Conservation (phyloP, 805 yeast genomes). For the Kodamaea restingae region DNA sequence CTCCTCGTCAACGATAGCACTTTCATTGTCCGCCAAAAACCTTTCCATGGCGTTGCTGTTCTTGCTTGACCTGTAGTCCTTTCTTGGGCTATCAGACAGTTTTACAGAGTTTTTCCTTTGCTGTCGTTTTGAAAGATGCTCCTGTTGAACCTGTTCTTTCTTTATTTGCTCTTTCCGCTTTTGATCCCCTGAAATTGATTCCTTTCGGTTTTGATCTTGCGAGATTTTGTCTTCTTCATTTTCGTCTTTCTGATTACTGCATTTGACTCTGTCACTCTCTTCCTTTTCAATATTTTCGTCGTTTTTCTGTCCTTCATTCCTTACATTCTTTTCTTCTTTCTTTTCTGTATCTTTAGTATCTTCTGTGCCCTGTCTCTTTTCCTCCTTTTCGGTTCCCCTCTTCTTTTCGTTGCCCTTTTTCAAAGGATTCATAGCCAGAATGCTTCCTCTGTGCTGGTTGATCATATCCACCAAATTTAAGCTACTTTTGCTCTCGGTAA, state of each 20-base stretch:
- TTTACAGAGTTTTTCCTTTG: too few relatives aligned
- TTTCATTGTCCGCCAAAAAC: background rate
- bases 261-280: background rate
- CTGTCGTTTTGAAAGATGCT: background rate
- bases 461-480: constrained; percentile 22
- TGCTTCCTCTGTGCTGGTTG: constrained; percentile 17
- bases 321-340: background rate
- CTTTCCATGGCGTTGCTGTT: too few relatives aligned
- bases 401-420: constrained; percentile 8
- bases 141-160: background rate
- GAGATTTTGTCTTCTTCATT: background rate
- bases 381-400: constrained; percentile 19
- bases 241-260: background rate
- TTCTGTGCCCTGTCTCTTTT: constrained; percentile 7
- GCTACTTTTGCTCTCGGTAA: constrained; percentile 14
- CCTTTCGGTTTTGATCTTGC: background rate
- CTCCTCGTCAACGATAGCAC: constrained; percentile 3
- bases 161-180: background rate
- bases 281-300: background rate
- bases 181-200: too few relatives aligned
- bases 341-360: background rate
- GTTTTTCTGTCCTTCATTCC: background rate
- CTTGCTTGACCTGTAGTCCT: too few relatives aligned
- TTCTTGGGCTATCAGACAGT: too few relatives aligned
- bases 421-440: constrained; percentile 5